Evolutionary conservation across 495 filamentous ascomycete species (phyloP).

Genomic region (Penicillium simplicissimum): DNA sequence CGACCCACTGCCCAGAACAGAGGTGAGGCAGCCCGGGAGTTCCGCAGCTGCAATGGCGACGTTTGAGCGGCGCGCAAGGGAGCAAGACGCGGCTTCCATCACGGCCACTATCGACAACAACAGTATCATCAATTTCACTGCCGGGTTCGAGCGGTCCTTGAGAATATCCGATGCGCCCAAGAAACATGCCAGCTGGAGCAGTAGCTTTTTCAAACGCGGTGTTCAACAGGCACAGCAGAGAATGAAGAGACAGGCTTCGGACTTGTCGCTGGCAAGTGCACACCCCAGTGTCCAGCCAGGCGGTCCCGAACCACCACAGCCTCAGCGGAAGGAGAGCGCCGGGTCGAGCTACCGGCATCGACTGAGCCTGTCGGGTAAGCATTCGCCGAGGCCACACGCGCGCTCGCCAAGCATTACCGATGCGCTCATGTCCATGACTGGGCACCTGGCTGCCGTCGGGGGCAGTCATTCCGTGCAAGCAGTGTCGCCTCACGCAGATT

Average conservation of each 20-base stretch:
- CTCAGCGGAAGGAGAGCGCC: slow-evolving; percentile 50
- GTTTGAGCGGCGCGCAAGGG: slow-evolving; percentile 43
- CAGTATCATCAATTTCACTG: slow-evolving; percentile 53
- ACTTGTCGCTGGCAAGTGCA: slow-evolving; percentile 33
- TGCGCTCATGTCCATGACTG: slow-evolving; percentile 63
- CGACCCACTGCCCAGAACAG: slow-evolving; percentile 32
- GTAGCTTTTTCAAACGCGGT: slow-evolving; percentile 53
- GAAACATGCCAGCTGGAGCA: slow-evolving; percentile 38
- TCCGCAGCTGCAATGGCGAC: slow-evolving; percentile 49
- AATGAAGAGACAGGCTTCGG: slow-evolving; percentile 40
- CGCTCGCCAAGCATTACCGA: slow-evolving; percentile 63
- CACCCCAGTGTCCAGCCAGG: slow-evolving; percentile 38
- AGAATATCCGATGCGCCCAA: slow-evolving; percentile 40
- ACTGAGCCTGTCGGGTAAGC: slow-evolving; percentile 55
- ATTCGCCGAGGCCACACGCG: slow-evolving; percentile 51
- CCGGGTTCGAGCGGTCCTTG: slow-evolving; percentile 62
- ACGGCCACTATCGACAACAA: slow-evolving; percentile 67
- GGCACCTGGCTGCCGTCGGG: slow-evolving; percentile 62
- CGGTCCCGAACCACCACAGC: slow-evolving; percentile 10
- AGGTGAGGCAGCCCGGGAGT: slow-evolving; percentile 43
- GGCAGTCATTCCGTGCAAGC: slow-evolving; percentile 56
- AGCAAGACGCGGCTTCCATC: slow-evolving; percentile 56
- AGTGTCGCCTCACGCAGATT: slow-evolving; percentile 49
- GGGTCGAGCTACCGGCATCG: slow-evolving; percentile 52
- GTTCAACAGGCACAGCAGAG: slow-evolving; percentile 43